Conservation (phyloP, 1,284 basidiomycete genomes). For the Ustilago lituana region DNA sequence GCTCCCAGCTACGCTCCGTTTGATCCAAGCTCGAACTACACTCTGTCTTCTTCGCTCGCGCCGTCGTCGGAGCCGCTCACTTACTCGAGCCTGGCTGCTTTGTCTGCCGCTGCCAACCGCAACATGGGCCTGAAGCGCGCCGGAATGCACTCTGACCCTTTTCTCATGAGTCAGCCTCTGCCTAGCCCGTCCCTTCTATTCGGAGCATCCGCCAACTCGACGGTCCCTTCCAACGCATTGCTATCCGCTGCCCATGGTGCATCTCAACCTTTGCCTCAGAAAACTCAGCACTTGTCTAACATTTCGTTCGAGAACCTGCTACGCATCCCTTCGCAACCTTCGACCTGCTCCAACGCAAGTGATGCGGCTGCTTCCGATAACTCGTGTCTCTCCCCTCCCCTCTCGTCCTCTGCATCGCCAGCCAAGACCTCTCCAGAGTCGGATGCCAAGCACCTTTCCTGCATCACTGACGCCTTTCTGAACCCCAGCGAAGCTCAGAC, state of each 20-base stretch:
- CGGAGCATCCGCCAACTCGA: neutral
- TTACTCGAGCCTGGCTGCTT: conserved; percentile 14
- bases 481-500: neutral
- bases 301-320: conserved; percentile 25
- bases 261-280: neutral
- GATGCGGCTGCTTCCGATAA: neutral
- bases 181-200: conserved; percentile 27
- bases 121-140: conserved; percentile 26
- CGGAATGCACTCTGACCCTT: conserved; percentile 34
- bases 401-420: neutral
- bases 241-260: neutral
- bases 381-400: neutral
- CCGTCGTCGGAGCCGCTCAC: conserved; percentile 16
- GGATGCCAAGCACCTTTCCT: neutral
- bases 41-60: neutral
- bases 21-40: neutral
- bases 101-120: conserved; percentile 1
- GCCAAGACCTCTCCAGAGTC: neutral
- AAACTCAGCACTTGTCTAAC: neutral
- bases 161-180: conserved; percentile 40
- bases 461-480: neutral
- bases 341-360: conserved; percentile 2
- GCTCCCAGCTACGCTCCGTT: conserved; percentile 11
- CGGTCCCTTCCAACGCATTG: conserved; percentile 2
- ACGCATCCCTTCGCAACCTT: conserved; percentile 5